These are phyloP conservation scores for Trichoderma hamatum DNA, from an alignment of 2,329 filamentous ascomycete genomes.

Conservation along the genomic window DNA sequence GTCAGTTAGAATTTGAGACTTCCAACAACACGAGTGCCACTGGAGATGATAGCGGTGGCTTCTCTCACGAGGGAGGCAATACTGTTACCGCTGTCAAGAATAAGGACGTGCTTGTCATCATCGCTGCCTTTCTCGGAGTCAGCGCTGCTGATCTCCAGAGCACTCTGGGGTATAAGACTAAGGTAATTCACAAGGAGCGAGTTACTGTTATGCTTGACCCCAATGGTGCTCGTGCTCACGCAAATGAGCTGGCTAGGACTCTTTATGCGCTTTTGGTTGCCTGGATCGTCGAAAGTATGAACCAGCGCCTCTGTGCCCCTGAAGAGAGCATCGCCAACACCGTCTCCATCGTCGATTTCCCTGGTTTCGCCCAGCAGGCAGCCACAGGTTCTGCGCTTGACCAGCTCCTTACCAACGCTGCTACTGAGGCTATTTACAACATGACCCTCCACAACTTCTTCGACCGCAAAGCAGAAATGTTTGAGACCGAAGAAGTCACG, in stretches of 20 bases:
- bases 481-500: slow-evolving; percentile 90
- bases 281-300: slow-evolving; percentile 90
- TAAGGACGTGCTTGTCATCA: slow-evolving; percentile 80
- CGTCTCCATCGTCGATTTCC: slow-evolving; percentile 93
- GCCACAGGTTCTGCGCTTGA: slow-evolving; percentile 85
- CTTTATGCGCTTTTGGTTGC: slow-evolving; percentile 93
- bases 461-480: slow-evolving; percentile 86
- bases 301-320: slow-evolving; percentile 81
- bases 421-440: slow-evolving; percentile 89
- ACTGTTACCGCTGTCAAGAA: slow-evolving; percentile 88
- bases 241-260: slow-evolving; percentile 90
- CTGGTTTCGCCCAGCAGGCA: slow-evolving; percentile 84
- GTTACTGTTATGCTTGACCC: slow-evolving; percentile 99
- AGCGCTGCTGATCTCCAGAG: slow-evolving; percentile 78
- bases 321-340: slow-evolving; percentile 93
- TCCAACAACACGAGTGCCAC: slow-evolving; percentile 76
- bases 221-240: slow-evolving; percentile 83
- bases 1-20: slow-evolving; percentile 90
- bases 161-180: slow-evolving; percentile 92
- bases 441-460: slow-evolving; percentile 95
- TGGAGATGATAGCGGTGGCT: slow-evolving; percentile 91
- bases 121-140: slow-evolving; percentile 94
- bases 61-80: slow-evolving; percentile 91
- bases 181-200: slow-evolving; percentile 91
- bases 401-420: slow-evolving; percentile 92